Evolutionary conservation across 495 filamentous ascomycete species (phyloP), one percentile per base, ranked within the genome.

Genomic region (Xylaria castorea): DNA sequence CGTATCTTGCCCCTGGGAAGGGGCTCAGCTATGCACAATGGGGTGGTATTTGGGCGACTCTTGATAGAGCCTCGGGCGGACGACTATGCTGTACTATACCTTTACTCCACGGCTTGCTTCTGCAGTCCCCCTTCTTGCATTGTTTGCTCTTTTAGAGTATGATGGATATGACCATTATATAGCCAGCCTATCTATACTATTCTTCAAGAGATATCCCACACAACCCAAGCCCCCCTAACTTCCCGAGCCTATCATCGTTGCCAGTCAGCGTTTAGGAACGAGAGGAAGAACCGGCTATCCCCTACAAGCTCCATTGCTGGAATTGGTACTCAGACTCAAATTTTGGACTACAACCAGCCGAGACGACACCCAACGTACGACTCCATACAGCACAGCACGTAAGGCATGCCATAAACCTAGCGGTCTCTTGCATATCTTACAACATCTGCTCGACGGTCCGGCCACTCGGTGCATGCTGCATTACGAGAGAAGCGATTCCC

Each of bases 291-390:
- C 3, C 7, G 30, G 11, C 5, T 27, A 34, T 34, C 3, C 18
- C 16, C 25, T 34, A 32, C 16, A 48, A 18, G 42, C 25, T 36
- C 16, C 40, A 48, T 30, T 22, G 27, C 34, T 42, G 20, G 38
- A 46, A 64, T n/a, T 30, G 25, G 9, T 14, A 66, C 25, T 50
- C 63, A 18, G 25, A 32, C 25, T 32, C 53, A 4, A 57, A 16
- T 34, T 40, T 34, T 6, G 36, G 16, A 64, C 22, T 4, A 36
- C 3, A 12, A 40, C 61, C 32, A 11, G 27, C 16, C 5, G 14
- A 30, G 44, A 66, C 63, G 40, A 30, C 36, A 66, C 42, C 42
- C n/a, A 3, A 64, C 38, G 3, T 64, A 64, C 38, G 61, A 46
- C 61, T 25, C 9, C 11, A 44, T 30, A 46, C 36, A 22, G 12